Evolutionary conservation across 345 rosid genomes (phyloP).

Genomic region (Murraya koenigii): DNA sequence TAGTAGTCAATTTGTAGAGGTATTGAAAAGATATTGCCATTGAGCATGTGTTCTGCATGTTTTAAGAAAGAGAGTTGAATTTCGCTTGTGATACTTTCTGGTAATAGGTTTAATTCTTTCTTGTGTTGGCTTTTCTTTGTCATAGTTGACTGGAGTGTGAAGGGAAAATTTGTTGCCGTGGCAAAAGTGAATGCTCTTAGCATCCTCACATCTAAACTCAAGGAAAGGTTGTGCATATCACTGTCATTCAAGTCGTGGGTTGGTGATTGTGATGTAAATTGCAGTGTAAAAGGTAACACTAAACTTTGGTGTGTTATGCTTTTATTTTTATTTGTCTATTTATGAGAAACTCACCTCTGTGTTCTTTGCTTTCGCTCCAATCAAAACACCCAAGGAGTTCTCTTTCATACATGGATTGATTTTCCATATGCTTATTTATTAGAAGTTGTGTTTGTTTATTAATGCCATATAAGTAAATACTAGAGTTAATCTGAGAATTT

Average conservation of each 20-base stretch:
- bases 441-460: background rate
- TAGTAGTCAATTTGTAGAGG: too few relatives aligned
- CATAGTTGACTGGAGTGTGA: conserved; percentile 71
- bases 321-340: background rate
- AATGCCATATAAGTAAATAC: background rate
- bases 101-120: conserved; percentile 1
- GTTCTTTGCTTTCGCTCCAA: background rate
- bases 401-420: background rate
- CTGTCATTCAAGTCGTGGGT: conserved; percentile 59
- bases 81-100: background rate
- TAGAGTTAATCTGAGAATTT: background rate
- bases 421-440: background rate
- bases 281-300: conserved; percentile 59
- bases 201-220: conserved; percentile 66
- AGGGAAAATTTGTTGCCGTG: conserved; percentile 68
- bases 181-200: conserved; percentile 51
- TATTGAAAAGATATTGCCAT: background rate
- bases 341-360: background rate
- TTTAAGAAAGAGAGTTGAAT: background rate
- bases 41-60: background rate
- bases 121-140: conserved; percentile 13
- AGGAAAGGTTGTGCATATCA: conserved; percentile 49
- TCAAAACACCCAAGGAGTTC: background rate
- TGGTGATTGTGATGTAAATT: conserved; percentile 40
- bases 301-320: background rate